A percentile compares a stretch with the other conserved stretches of the same genome.
phyloP scores from a whole-genome alignment of 2,329 filamentous ascomycete genomes.

The Moelleriella libera region DNA sequence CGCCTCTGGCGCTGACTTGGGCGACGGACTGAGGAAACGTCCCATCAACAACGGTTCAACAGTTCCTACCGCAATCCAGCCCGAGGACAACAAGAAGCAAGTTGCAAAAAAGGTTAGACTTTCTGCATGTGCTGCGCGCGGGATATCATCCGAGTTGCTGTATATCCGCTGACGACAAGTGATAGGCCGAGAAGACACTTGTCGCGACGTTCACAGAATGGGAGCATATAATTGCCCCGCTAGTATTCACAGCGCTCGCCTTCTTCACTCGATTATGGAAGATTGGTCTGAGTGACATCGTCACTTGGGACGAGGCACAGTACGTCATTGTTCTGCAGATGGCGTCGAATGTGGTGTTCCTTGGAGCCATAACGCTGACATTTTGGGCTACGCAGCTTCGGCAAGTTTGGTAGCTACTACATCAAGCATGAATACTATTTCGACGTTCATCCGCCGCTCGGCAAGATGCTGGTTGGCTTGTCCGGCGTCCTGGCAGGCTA shows the following conservation, averaged over 20 bases:
- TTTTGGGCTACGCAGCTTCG: conserved; percentile 43
- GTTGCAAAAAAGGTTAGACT: conserved; percentile 34
- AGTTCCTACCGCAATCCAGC: conserved; percentile 23
- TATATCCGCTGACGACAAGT: background rate
- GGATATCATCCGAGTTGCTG: background rate
- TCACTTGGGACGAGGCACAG: conserved; percentile 56
- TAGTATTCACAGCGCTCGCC: conserved; percentile 46
- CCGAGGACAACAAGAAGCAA: conserved; percentile 44
- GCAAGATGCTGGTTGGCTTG: conserved; percentile 95
- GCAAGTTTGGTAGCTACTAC: conserved; percentile 98
- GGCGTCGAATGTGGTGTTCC: background rate
- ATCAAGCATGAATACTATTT: conserved; percentile 99
- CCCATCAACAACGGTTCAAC: conserved; percentile 23
- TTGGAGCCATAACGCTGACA: too few species aligned
- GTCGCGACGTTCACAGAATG: conserved; percentile 49
- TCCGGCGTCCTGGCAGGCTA: conserved; percentile 95
- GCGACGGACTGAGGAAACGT: conserved; percentile 42
- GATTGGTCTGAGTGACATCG: conserved; percentile 53
- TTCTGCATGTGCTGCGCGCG: background rate
- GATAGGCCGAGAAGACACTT: conserved; percentile 31
- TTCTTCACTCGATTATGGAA: conserved; percentile 56
- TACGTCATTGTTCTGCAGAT: conserved; percentile 17
- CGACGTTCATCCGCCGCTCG: conserved; percentile 75
- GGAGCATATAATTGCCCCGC: conserved; percentile 46
- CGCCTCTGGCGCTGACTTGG: conserved; percentile 46